Evolutionary conservation across 768 basidiomycete species (phyloP).

Genomic region (Panellus pusillus): DNA sequence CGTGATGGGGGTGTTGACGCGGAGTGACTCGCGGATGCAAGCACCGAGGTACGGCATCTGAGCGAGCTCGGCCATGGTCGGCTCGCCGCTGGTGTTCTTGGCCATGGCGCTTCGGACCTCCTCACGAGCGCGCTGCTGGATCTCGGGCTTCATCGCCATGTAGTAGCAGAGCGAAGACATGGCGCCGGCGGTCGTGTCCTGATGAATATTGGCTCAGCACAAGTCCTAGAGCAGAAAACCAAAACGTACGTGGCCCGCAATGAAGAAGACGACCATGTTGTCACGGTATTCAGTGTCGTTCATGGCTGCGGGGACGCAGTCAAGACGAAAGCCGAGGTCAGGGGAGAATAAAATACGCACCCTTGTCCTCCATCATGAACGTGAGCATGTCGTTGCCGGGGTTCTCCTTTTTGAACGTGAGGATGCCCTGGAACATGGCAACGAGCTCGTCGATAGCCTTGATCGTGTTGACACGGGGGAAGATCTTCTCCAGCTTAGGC

Average conservation of each 20-base stretch:
- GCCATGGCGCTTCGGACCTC: conserved; percentile 36
- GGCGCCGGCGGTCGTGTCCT: conserved; percentile 42
- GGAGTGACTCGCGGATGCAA: conserved; percentile 41
- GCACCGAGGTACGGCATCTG: conserved; percentile 34
- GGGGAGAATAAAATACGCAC: too few relatives aligned
- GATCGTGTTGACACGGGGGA: conserved; percentile 32
- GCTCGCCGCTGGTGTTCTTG: conserved; percentile 26
- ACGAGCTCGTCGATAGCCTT: conserved; percentile 31
- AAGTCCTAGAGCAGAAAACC: not conserved
- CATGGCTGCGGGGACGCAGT: too few relatives aligned
- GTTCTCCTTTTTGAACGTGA: conserved; percentile 30
- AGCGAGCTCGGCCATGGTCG: conserved; percentile 16
- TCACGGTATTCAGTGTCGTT: conserved; percentile 29
- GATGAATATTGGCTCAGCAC: not conserved
- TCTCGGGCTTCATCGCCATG: conserved; percentile 36
- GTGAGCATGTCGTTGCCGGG: conserved; percentile 36
- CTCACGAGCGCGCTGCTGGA: conserved; percentile 35
- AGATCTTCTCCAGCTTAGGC: conserved; percentile 30
- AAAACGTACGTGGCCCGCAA: conserved; percentile 38
- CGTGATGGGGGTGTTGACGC: conserved; percentile 34
- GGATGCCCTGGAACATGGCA: conserved; percentile 26
- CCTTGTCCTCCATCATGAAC: conserved; percentile 33
- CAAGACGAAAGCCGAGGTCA: too few relatives aligned
- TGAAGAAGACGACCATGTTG: conserved; percentile 40
- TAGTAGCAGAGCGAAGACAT: conserved; percentile 37